A percentile compares a stretch with the other conserved stretches of the same genome.
Conservation (phyloP, 1,139 yeast species). For the Eremothecium sinecaudum region DNA sequence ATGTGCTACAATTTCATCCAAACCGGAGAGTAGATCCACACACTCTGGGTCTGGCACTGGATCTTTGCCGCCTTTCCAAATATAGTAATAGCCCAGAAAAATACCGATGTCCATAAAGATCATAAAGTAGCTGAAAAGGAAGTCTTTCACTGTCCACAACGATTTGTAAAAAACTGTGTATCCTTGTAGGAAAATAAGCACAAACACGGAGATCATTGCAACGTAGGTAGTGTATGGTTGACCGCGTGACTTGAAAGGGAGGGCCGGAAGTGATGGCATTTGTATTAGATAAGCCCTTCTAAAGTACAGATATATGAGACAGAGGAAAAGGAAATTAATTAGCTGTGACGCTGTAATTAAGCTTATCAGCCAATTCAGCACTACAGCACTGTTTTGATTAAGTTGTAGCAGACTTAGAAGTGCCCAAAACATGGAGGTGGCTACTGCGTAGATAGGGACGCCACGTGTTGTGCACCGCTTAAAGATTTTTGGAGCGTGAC, state of each 20-base stretch:
- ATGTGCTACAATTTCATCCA: constrained; percentile 50
- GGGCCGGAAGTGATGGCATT: constrained; percentile 42
- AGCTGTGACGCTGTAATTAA: constrained; percentile 74
- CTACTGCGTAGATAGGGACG: constrained; percentile 40
- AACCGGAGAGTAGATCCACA: constrained; percentile 47
- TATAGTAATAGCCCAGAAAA: constrained; percentile 46
- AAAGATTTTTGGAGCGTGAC: constrained; percentile 53
- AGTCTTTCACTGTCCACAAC: constrained; percentile 50
- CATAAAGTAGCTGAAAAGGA: constrained; percentile 60
- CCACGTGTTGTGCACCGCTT: constrained; percentile 43
- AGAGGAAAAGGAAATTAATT: constrained; percentile 58
- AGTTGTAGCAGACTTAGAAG: constrained; percentile 44
- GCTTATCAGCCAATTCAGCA: constrained; percentile 65
- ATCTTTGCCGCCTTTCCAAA: constrained; percentile 37
- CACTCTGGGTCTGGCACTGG: constrained; percentile 42
- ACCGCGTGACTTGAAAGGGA: constrained; percentile 48
- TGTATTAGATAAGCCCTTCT: constrained; percentile 54
- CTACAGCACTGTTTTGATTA: constrained; percentile 51
- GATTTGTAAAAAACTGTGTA: constrained; percentile 60
- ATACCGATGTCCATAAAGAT: constrained; percentile 53
- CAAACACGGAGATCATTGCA: constrained; percentile 36
- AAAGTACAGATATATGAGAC: constrained; percentile 55
- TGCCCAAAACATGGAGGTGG: constrained; percentile 40
- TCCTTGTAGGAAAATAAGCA: constrained; percentile 57
- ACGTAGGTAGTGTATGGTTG: constrained; percentile 53